Base-by-base conservation (phyloP, 176 grass and related monocot species). In the Secale cereale region DNA sequence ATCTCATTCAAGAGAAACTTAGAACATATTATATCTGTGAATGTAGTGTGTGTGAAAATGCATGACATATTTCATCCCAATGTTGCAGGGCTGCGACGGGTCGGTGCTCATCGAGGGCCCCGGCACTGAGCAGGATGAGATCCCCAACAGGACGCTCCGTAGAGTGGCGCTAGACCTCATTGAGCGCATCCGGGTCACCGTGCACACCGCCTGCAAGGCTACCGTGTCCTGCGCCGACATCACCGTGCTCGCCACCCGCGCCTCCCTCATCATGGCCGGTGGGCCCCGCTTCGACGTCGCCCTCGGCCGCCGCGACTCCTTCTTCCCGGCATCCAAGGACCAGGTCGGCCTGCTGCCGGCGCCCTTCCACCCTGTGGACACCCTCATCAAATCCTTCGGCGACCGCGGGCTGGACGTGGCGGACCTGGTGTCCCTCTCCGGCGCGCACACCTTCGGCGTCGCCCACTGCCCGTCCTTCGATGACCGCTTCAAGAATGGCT, bases 361-460 rank as follows among this genome's bases (percentile, higher is more conserved):
- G 10, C 84, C 91, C 3, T 3, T 0, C 70, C 19, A 3, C 11
- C 3, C 3, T 12, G 87, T 89, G 25, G 10, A 81, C 1, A 2
- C 5, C 1, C 76, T 89, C 25, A 78, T 86, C 27, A 1, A 8
- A 0, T 6, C 59, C 23, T 89, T 89, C 80, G 43, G 11, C 16
- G 16, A 57, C 59, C 78, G 82, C 0, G 22, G 17, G 7, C 87
- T 92, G 6, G 32, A 28, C 69, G 15, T 30, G n/a, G 7, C 65
- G 2, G 90, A 91, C 82, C 90, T 91, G 39, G 90, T 91, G 54
- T 46, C 87, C 35, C 87, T 94, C 23, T 94, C 92, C 15, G 89
- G 92, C 6, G 89, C 87, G 36, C 92, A 94, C 87, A 92, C 92
- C 48, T 57, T 94, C 59, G 92, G 89, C 4, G 30, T 4, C 20